These are phyloP conservation scores for Abrus precatorius DNA, from an alignment of 306 rosid genomes.

Conservation along the genomic window DNA sequence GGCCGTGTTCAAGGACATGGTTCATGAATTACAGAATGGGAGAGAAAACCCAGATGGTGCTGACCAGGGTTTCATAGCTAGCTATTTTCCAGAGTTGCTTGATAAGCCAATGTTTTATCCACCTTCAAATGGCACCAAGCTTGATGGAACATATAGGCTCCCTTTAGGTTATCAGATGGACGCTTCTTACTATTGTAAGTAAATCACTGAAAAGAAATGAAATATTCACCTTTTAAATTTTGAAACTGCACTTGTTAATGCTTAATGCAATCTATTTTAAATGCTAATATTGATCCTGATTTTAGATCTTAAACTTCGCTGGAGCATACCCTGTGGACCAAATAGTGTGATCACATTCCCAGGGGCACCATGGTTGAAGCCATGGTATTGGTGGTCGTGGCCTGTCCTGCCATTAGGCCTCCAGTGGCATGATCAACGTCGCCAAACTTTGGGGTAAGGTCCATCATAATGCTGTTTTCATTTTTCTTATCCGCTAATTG, in stretches of 20 bases:
- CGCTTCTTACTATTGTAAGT: slow-evolving; percentile 94
- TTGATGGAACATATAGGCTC: slow-evolving; percentile 87
- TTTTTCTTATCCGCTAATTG: not conserved
- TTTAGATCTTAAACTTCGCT: slow-evolving; percentile 79
- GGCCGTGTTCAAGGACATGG: slow-evolving; percentile 84
- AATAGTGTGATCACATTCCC: slow-evolving; percentile 96
- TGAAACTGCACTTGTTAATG: not conserved
- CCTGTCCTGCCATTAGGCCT: slow-evolving; percentile 94
- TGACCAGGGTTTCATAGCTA: slow-evolving; percentile 92
- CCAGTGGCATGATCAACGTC: slow-evolving; percentile 84
- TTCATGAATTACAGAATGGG: slow-evolving; percentile 66
- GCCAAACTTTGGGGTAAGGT: slow-evolving; percentile 81
- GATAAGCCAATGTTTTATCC: slow-evolving; percentile 84
- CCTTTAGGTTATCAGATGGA: slow-evolving; percentile 99
- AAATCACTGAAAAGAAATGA: not conserved
- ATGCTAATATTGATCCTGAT: slow-evolving; percentile 4
- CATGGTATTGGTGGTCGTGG: slow-evolving; percentile 99
- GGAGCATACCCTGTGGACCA: slow-evolving; percentile 99
- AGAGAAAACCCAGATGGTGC: slow-evolving; percentile 97
- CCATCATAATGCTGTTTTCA: not conserved
- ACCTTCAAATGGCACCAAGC: slow-evolving; percentile 73
- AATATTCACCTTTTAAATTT: not conserved
- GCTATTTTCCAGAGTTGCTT: slow-evolving; percentile 89
- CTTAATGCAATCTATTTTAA: slow-evolving; percentile 24
- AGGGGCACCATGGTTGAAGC: slow-evolving; percentile 96